Evolutionary conservation across 108 stramenopile genomes (phyloP).

Genomic region (Nannochloropsis granulata): DNA sequence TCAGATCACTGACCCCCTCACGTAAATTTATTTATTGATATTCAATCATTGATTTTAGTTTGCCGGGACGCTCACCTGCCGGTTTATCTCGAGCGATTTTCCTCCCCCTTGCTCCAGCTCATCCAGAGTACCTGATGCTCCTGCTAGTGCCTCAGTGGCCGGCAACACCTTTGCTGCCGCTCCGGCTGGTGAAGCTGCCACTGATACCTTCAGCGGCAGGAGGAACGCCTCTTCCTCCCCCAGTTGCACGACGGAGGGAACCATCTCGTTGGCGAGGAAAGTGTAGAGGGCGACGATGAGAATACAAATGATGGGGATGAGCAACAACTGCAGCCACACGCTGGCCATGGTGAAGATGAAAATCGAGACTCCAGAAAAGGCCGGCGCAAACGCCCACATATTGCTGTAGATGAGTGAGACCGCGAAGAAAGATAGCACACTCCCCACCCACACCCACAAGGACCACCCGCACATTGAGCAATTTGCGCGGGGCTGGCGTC

Average conservation of each 20-base stretch:
- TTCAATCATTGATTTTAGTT: neutral
- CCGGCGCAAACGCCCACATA: neutral
- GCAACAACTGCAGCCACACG: neutral
- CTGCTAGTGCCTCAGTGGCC: too few relatives aligned
- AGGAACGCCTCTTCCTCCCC: neutral
- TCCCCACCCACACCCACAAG: neutral
- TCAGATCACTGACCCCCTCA: too few relatives aligned
- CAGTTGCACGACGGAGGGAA: neutral
- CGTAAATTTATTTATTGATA: too few relatives aligned
- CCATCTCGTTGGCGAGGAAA: neutral
- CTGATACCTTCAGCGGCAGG: neutral
- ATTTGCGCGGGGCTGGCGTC: neutral
- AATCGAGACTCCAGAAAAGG: neutral
- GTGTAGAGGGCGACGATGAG: neutral
- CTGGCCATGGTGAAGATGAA: neutral
- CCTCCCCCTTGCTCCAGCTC: neutral
- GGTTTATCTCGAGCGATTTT: neutral
- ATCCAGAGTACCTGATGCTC: neutral
- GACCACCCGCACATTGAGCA: neutral
- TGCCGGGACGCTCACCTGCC: neutral
- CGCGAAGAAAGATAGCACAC: neutral
- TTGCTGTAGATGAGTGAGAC: neutral
- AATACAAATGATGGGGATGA: neutral
- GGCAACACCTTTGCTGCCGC: too few relatives aligned
- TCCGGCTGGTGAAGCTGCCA: too few relatives aligned